phyloP scores from a whole-genome alignment of 768 basidiomycete genomes.

The Fibroporia radiculosa region DNA sequence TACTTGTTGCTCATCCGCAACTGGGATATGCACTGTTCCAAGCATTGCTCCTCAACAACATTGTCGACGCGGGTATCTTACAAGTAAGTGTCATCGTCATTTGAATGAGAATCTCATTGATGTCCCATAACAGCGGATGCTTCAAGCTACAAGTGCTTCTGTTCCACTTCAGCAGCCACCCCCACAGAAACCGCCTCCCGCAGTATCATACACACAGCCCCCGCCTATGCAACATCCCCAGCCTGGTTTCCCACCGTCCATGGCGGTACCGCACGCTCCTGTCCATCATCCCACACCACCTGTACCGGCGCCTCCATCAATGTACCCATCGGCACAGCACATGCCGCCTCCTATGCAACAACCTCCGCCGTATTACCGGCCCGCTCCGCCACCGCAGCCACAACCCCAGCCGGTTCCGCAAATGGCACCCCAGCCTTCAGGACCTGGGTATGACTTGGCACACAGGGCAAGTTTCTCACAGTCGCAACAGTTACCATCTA shows the following conservation, averaged over 20 bases:
- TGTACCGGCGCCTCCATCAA: slow-evolving; percentile 15
- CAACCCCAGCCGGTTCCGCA: slow-evolving; percentile 23
- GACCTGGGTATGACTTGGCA: slow-evolving; percentile 36
- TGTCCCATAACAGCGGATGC: slow-evolving; percentile 33
- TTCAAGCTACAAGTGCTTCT: slow-evolving; percentile 31
- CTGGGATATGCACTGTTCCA: slow-evolving; percentile 95
- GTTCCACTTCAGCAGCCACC: slow-evolving; percentile 9
- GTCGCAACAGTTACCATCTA: neutral
- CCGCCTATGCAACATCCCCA: slow-evolving; percentile 18
- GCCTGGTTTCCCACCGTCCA: slow-evolving; percentile 11
- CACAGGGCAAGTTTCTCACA: slow-evolving; percentile 35
- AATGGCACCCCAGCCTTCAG: slow-evolving; percentile 23
- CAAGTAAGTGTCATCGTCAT: slow-evolving; percentile 37
- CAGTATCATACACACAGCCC: slow-evolving; percentile 11
- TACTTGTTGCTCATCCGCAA: slow-evolving; percentile 84
- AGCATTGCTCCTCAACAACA: slow-evolving; percentile 85
- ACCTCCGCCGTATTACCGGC: slow-evolving; percentile 14
- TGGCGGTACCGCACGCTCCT: slow-evolving; percentile 12
- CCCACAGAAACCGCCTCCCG: slow-evolving; percentile 8
- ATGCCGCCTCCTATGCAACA: slow-evolving; percentile 12
- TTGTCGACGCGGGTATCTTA: slow-evolving; percentile 82
- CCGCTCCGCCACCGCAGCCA: slow-evolving; percentile 25
- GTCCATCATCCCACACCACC: slow-evolving; percentile 17
- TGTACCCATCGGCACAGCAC: slow-evolving; percentile 19
- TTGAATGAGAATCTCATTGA: neutral